phyloP scores from a whole-genome alignment of 2,329 filamentous ascomycete genomes.

The Diaporthe capsici region DNA sequence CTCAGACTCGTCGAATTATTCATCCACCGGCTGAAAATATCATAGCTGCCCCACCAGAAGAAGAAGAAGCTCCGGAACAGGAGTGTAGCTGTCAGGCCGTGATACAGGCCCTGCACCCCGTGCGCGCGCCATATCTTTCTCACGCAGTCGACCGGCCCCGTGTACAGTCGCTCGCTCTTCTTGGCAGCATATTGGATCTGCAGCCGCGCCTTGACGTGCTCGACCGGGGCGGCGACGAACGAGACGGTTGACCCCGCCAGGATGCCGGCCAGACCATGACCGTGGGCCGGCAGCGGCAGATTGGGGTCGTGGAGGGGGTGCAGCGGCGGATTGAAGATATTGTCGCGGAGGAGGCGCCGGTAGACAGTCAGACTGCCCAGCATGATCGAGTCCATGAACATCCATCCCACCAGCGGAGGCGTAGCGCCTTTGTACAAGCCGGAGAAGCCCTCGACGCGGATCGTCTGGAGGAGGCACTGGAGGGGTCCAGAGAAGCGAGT shows the following conservation, averaged over 20 bases:
- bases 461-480: slow-evolving; percentile 86
- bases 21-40: slow-evolving; percentile 81
- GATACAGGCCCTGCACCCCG: slow-evolving; percentile 85
- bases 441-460: slow-evolving; percentile 85
- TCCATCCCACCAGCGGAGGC: slow-evolving; percentile 95
- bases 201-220: slow-evolving; percentile 90
- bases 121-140: slow-evolving; percentile 78
- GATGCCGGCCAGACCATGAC: slow-evolving; percentile 90
- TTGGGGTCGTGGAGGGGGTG: slow-evolving; percentile 51
- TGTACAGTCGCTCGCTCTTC: slow-evolving; percentile 84
- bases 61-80: slow-evolving; percentile 96
- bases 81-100: slow-evolving; percentile 86
- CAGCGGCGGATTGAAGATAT: slow-evolving; percentile 76
- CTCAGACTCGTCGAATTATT: slow-evolving; percentile 77
- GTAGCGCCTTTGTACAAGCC: slow-evolving; percentile 96
- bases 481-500: slow-evolving; percentile 87
- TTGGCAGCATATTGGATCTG: slow-evolving; percentile 92
- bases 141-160: slow-evolving; percentile 87
- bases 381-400: slow-evolving; percentile 94
- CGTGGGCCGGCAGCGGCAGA: slow-evolving; percentile 76
- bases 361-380: slow-evolving; percentile 93
- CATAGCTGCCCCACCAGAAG: slow-evolving; percentile 98
- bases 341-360: slow-evolving; percentile 84
- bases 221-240: slow-evolving; percentile 92
- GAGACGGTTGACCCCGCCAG: slow-evolving; percentile 91